Conservation (phyloP, 306 rosid species). For the Lablab purpureus region DNA sequence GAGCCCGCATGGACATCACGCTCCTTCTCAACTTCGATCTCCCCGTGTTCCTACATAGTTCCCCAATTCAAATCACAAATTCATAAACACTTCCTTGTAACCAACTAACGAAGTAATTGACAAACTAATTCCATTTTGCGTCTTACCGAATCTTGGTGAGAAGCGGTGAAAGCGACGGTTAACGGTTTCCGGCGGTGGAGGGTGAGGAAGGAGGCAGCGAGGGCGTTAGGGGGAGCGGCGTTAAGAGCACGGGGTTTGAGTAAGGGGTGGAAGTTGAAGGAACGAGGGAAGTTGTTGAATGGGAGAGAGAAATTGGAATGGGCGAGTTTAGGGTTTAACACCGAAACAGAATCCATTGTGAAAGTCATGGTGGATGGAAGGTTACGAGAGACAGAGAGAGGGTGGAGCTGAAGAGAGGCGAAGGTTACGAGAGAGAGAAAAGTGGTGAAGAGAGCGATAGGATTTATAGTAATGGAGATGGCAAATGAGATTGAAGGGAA, state of each 20-base stretch:
- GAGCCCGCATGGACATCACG: slow-evolving; percentile 48
- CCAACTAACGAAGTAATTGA: background rate
- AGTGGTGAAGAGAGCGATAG: background rate
- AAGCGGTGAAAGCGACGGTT: slow-evolving; percentile 56
- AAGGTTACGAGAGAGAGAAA: slow-evolving; percentile 49
- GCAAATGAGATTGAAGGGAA: background rate
- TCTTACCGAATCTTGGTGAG: slow-evolving; percentile 77
- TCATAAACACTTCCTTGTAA: background rate
- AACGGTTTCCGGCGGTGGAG: slow-evolving; percentile 51
- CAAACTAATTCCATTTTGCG: background rate
- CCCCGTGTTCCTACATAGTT: slow-evolving; percentile 57
- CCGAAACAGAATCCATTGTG: slow-evolving; percentile 67
- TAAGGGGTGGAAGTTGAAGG: slow-evolving; percentile 58
- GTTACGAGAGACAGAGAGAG: background rate
- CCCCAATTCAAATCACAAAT: slow-evolving; percentile 21
- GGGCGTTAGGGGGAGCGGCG: slow-evolving; percentile 40
- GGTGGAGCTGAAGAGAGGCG: slow-evolving; percentile 33
- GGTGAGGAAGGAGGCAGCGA: slow-evolving; percentile 39
- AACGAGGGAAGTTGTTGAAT: slow-evolving; percentile 41
- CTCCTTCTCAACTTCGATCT: slow-evolving; percentile 66
- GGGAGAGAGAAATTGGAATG: slow-evolving; percentile 36
- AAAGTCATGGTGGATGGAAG: slow-evolving; percentile 45
- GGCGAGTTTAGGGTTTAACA: slow-evolving; percentile 66
- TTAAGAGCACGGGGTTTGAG: slow-evolving; percentile 46
- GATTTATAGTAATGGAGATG: background rate